A percentile compares a stretch with the other conserved stretches of the same genome.
These are phyloP conservation scores for Russula olivacea DNA, from an alignment of 768 basidiomycete genomes.

Conservation along the genomic window DNA sequence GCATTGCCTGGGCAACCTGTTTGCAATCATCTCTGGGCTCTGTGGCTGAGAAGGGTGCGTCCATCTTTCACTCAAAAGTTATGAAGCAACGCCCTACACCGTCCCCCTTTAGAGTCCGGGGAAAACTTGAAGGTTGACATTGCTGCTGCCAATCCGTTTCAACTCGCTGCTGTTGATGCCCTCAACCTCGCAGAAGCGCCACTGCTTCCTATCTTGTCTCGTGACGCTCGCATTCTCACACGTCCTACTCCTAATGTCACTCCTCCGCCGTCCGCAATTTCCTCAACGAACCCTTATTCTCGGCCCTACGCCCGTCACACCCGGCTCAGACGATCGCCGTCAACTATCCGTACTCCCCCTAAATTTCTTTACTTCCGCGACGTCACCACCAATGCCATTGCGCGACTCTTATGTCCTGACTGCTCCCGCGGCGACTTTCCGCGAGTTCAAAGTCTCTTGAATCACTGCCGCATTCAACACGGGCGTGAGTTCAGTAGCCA, in stretches of 20 bases:
- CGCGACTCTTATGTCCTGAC: conserved; percentile 39
- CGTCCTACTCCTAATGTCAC: conserved; percentile 27
- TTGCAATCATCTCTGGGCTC: conserved; percentile 34
- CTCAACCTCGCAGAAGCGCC: conserved; percentile 39
- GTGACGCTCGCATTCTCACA: conserved; percentile 25
- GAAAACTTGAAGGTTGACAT: background rate
- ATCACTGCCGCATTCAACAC: conserved; percentile 48
- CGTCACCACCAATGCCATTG: conserved; percentile 31
- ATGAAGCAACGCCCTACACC: background rate
- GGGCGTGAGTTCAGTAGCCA: conserved; percentile 45
- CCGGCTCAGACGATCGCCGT: conserved; percentile 25
- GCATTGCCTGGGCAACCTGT: conserved; percentile 43
- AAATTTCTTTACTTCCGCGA: conserved; percentile 37
- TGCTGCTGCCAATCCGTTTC: conserved; percentile 28
- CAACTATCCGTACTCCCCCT: conserved; percentile 27
- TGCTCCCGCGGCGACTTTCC: conserved; percentile 45
- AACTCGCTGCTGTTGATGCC: conserved; percentile 40
- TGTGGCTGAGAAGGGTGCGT: conserved; percentile 7
- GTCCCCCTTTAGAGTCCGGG: background rate
- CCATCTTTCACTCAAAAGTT: background rate
- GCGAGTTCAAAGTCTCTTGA: conserved; percentile 47
- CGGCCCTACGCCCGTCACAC: conserved; percentile 30
- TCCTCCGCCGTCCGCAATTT: conserved; percentile 23
- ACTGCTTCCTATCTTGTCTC: conserved; percentile 36
- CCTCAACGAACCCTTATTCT: conserved; percentile 25